Evolutionary conservation across 2,329 filamentous ascomycete species (phyloP).

Genomic region (Magnaporthiopsis incrustans): DNA sequence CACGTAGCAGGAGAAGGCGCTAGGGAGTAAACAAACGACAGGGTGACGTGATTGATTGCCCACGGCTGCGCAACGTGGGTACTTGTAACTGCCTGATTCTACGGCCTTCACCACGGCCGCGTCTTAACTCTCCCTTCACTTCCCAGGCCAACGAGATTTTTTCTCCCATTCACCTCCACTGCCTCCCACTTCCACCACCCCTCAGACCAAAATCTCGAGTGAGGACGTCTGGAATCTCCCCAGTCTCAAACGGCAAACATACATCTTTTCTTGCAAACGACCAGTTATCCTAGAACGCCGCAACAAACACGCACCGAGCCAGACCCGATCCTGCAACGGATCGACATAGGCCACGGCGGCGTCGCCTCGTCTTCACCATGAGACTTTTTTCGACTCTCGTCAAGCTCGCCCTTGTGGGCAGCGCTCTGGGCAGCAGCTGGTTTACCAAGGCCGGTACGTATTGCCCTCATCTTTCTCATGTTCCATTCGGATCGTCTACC

Average conservation of each 20-base stretch:
- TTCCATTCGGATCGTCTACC: background rate
- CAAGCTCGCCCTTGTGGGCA: constrained; percentile 63
- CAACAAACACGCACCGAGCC: background rate
- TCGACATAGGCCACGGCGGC: background rate
- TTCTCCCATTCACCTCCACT: background rate
- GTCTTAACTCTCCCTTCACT: background rate
- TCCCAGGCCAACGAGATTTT: background rate
- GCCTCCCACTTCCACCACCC: background rate
- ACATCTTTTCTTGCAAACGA: background rate
- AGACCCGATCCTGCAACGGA: background rate
- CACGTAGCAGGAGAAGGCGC: background rate
- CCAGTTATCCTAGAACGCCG: background rate
- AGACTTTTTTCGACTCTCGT: constrained; percentile 66
- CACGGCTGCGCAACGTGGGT: background rate
- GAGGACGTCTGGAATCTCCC: background rate
- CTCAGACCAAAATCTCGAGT: background rate
- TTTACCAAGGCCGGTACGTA: constrained; percentile 75
- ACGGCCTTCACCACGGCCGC: background rate
- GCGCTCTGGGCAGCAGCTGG: constrained; percentile 69
- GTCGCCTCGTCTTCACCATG: constrained; percentile 44
- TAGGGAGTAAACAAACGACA: constrained; percentile 6
- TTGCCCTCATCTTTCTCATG: constrained; percentile 8
- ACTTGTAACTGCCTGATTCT: constrained; percentile 1
- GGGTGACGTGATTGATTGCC: constrained; percentile 14
- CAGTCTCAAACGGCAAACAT: background rate